Conservation (phyloP, 2,329 filamentous ascomycete species). For the Shiraia bambusicola region DNA sequence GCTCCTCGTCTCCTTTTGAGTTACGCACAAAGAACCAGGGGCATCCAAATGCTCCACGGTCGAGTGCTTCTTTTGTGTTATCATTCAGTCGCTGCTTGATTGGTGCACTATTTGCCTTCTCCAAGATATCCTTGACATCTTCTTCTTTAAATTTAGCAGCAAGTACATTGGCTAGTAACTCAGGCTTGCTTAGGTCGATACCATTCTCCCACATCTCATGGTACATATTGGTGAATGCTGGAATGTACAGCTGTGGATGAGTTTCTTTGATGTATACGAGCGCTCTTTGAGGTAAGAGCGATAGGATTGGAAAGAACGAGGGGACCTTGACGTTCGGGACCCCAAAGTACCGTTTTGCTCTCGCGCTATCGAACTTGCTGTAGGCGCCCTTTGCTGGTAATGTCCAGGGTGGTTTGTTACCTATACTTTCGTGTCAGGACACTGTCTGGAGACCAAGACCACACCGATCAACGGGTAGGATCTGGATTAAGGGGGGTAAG, state of each 20-base stretch:
- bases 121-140: conserved; percentile 60
- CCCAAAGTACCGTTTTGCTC: conserved; percentile 56
- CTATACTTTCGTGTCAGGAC: conserved; percentile 40
- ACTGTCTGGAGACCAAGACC: background rate
- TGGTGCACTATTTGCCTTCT: conserved; percentile 52
- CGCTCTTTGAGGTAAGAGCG: conserved; percentile 63
- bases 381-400: conserved; percentile 68
- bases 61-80: conserved; percentile 63
- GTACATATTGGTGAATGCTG: conserved; percentile 59
- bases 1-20: conserved; percentile 59
- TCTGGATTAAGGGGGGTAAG: conserved; percentile 1
- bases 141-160: conserved; percentile 51
- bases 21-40: conserved; percentile 74
- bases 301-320: conserved; percentile 57
- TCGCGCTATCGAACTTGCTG: conserved; percentile 50
- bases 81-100: conserved; percentile 57
- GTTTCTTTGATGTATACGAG: conserved; percentile 66
- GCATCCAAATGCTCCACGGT: conserved; percentile 70
- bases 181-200: conserved; percentile 61
- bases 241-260: conserved; percentile 53
- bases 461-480: background rate
- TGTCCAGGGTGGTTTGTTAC: conserved; percentile 75
- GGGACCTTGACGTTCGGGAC: conserved; percentile 47
- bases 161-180: conserved; percentile 52
- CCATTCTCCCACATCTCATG: conserved; percentile 63